Percentiles rank a stretch among this genome's conserved stretches.
Conservation (phyloP, 306 rosid species). For the Dryas alaskensis region DNA sequence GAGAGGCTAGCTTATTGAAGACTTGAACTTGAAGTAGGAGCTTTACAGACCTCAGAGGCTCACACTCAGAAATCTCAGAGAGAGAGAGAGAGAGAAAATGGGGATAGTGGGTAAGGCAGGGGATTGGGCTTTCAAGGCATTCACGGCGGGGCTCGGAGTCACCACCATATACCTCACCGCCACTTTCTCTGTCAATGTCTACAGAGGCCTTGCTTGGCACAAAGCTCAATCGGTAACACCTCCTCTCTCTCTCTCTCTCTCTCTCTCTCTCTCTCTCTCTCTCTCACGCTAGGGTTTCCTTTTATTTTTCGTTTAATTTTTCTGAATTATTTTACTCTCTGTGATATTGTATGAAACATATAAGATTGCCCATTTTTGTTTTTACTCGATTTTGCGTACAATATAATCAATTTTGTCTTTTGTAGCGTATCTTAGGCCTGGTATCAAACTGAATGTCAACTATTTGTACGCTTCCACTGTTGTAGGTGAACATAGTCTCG, state of each 20-base stretch:
- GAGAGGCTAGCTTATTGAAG: neutral
- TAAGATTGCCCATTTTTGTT: neutral
- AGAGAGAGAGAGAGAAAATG: constrained; percentile 32
- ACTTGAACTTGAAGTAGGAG: neutral
- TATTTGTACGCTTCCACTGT: no score
- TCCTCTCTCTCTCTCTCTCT: constrained; percentile 10
- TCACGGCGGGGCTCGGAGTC: constrained; percentile 66
- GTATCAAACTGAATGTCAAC: no score
- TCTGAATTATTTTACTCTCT: neutral
- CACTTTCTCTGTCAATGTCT: constrained; percentile 66
- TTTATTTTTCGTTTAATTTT: neutral
- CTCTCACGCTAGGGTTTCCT: neutral
- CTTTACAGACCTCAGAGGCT: neutral
- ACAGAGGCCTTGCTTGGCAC: constrained; percentile 86
- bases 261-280: constrained; percentile 12
- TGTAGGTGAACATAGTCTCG: neutral
- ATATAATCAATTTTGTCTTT: no score
- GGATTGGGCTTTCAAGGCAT: constrained; percentile 76
- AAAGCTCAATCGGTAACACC: constrained; percentile 63
- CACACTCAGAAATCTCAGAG: neutral
- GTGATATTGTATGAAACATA: neutral
- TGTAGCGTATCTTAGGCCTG: no score
- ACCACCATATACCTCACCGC: constrained; percentile 71
- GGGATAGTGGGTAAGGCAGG: constrained; percentile 62
- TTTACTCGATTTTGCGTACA: neutral